Evolutionary conservation across 108 stramenopile genomes (phyloP).

Genomic region (Phaeodactylum tricornutum): DNA sequence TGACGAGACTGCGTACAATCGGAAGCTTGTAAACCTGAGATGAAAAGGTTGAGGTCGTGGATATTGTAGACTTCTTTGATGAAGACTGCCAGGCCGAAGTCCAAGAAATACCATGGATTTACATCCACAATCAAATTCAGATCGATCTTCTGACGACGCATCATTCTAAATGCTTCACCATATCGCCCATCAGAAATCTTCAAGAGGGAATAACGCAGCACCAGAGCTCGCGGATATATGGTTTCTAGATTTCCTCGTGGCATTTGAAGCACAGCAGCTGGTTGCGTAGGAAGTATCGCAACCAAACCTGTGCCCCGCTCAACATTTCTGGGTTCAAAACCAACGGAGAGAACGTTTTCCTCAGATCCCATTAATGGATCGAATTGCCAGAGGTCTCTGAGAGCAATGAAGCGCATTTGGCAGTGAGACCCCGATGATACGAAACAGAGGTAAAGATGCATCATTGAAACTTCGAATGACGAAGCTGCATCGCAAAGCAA

Average conservation of each 20-base stretch:
- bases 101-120: slow-evolving; percentile 49
- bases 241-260: slow-evolving; percentile 82
- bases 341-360: slow-evolving; percentile 47
- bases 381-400: slow-evolving; percentile 39
- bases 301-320: slow-evolving; percentile 74
- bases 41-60: slow-evolving; percentile 79
- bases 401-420: slow-evolving; percentile 52
- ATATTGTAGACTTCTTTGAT: slow-evolving; percentile 53
- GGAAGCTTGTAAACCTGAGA: slow-evolving; percentile 57
- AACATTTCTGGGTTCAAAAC: slow-evolving; percentile 77
- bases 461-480: slow-evolving; percentile 47
- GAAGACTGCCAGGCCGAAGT: slow-evolving; percentile 32
- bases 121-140: slow-evolving; percentile 78
- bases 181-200: slow-evolving; percentile 39
- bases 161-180: slow-evolving; percentile 53
- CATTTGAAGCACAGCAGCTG: slow-evolving; percentile 66
- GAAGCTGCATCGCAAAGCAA: slow-evolving; percentile 62
- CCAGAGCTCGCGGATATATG: slow-evolving; percentile 68
- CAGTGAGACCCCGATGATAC: slow-evolving; percentile 60
- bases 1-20: slow-evolving; percentile 61
- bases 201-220: slow-evolving; percentile 61
- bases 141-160: slow-evolving; percentile 80
- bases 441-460: slow-evolving; percentile 58
- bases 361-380: slow-evolving; percentile 80
- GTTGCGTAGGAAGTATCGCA: slow-evolving; percentile 47